These are phyloP conservation scores for Gossypium gossypioides DNA, from an alignment of 441 rosid species.

Conservation along the genomic window DNA sequence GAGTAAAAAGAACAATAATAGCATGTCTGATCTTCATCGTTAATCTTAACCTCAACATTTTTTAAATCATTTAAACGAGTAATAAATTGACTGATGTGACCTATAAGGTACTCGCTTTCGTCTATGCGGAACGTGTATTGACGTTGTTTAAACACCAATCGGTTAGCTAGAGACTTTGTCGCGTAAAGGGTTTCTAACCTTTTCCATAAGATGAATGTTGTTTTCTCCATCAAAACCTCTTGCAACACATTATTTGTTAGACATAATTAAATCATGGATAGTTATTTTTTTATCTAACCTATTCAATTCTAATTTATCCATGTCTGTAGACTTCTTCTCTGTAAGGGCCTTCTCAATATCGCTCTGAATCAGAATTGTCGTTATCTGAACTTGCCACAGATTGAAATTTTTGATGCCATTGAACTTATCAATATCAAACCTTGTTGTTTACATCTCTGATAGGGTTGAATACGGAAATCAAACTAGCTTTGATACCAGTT, in stretches of 20 bases:
- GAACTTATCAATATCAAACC: background rate
- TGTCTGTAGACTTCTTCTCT: background rate
- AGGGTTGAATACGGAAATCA: background rate
- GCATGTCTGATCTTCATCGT: background rate
- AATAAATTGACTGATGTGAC: background rate
- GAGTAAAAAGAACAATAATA: background rate
- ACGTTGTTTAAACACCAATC: background rate
- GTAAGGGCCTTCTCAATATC: background rate
- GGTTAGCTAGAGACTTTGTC: background rate
- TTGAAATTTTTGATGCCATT: background rate
- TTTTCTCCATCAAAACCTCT: background rate
- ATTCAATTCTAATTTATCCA: background rate
- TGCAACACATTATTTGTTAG: background rate
- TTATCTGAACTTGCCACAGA: background rate
- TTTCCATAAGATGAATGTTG: too few relatives aligned
- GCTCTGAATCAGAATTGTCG: background rate
- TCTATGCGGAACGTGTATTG: background rate
- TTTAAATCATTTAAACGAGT: background rate
- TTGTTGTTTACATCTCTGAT: background rate
- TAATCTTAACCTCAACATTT: too few relatives aligned
- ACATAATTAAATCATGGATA: background rate
- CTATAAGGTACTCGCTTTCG: background rate
- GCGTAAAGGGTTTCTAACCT: background rate
- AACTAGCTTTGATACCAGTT: background rate
- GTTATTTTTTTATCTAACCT: background rate